Conservation (phyloP, 2,329 filamentous ascomycete species). For the Talaromyces sp. region DNA sequence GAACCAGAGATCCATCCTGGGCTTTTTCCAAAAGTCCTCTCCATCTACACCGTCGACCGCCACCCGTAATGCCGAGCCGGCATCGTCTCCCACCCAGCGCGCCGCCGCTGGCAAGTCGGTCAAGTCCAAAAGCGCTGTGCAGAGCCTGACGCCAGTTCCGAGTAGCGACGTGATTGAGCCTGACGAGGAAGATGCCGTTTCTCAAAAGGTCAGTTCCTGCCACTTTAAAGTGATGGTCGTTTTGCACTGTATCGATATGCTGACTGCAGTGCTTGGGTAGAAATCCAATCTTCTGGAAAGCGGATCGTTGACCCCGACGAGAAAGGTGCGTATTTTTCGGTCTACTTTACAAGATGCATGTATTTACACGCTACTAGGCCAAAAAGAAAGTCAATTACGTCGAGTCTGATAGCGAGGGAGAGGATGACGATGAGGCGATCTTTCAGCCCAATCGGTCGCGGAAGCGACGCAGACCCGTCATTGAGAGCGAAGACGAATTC, state of each 20-base stretch:
- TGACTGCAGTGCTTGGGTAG: constrained; percentile 17
- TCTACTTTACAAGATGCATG: background rate
- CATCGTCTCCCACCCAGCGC: constrained; percentile 31
- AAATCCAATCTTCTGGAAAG: constrained; percentile 36
- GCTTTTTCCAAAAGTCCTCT: constrained; percentile 66
- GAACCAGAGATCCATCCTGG: constrained; percentile 67
- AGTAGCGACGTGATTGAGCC: constrained; percentile 72
- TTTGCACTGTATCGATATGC: constrained; percentile 23
- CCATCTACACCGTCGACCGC: constrained; percentile 36
- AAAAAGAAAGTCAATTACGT: constrained; percentile 68
- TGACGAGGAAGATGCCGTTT: constrained; percentile 48
- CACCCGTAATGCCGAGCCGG: constrained; percentile 23
- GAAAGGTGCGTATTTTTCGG: constrained; percentile 54
- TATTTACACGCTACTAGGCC: constrained; percentile 32
- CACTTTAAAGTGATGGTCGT: constrained; percentile 30
- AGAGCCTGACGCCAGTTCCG: constrained; percentile 64
- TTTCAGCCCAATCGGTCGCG: constrained; percentile 51
- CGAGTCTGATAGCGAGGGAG: constrained; percentile 72
- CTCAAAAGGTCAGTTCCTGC: constrained; percentile 41
- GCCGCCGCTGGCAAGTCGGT: constrained; percentile 25
- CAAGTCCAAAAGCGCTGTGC: constrained; percentile 33
- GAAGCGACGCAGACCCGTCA: constrained; percentile 59
- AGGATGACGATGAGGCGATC: constrained; percentile 65
- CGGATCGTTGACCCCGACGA: constrained; percentile 64
- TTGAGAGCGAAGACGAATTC: constrained; percentile 66